Evolutionary conservation across 352 stramenopile genomes (phyloP), one percentile per base, ranked within the genome.

Genomic region (Phytophthora nicotianae): DNA sequence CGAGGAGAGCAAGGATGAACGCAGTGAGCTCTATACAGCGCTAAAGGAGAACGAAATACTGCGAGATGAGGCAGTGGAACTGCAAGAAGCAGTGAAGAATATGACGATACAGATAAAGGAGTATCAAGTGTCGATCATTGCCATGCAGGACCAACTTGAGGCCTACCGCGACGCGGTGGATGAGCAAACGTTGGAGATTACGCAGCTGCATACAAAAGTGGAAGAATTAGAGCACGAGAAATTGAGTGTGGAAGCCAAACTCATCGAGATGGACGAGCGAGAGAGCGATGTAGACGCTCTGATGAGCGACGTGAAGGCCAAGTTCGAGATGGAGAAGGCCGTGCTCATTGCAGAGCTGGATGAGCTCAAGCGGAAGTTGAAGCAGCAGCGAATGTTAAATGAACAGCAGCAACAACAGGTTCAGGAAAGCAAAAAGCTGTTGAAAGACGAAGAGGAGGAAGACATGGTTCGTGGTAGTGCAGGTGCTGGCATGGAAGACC

Each of bases 191-290:
- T 47, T 88, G 41, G 81, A 90, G 66, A 89, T 88, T 50, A 71
- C 71, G 27, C 79, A 88, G 46, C 52, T 88, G 20, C 81, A 88
- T 59, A 50, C 62, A 3, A 81, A 83, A 32, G 64, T 81, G 11
- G 67, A 83, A n/a, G 68, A 81, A 29, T 43, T 88, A 2, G 76
- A 90, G 47, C 58, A 57, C 8, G 77, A 89, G 47, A 92, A 91
- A 42, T 16, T 77, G 14, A 32, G 24, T 19, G 49, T 91, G 13
- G 83, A 90, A 59, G 68, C 65, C 7, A 88, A 89, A 37, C 55
- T 95, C 5, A 74, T 91, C n/a, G 83, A 91, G 52, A 88, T 90
- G 77, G 77, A 91, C 46, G 81, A 89, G 62, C 71, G 70, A 5
- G 79, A 93, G 43, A 77, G 70, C 38, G 64, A 88, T 19, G 79